Base-by-base conservation (phyloP, 139 green algal genomes). In the Zygnema cylindricum region DNA sequence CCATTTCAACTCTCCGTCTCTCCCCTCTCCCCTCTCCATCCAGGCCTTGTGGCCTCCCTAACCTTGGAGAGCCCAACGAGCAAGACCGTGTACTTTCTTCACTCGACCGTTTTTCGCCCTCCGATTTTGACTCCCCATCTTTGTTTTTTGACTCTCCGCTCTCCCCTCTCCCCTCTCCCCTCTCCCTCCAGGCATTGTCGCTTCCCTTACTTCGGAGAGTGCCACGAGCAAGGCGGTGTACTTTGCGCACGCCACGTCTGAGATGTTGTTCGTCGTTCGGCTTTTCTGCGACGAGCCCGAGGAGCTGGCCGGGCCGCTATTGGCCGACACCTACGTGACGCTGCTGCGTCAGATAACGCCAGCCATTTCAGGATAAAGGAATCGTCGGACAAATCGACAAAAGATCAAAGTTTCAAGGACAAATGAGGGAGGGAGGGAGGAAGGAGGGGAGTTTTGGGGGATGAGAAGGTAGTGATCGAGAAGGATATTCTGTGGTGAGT, bases 281-380 rank as follows among this genome's bases (percentile, higher is more conserved):
- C 0, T 92, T 11, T 39, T 91, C 1, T 21, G 83, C 41, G 21
- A 73, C 21, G 7, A 91, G 85, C 88, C 88, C 1, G 88, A 92
- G 43, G 1, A 35, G 38, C 38, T 92, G 0, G 76, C 88, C 1
- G 88, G 88, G 35, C 88, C 88, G 69, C 43, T 92, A 16, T 36
- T 92, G 35, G 88, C 88, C 0, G 88, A 92, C 76, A 92, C 84
- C 30, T 92, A 92, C 42, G 88, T 92, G 39, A 92, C 88, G 42
- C 69, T 92, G 87, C 75, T 92, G n/a, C n/a, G n/a, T n/a, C 21
- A 85, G 73, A 32, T 43, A 49, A 32, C 77, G 77, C 21, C 69
- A 85, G 21, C 43, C 77, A 16, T 85, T 43, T 43, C 73, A 85
- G 32, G 77, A n/a, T 22, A 16, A 77, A 43, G 23, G 69, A 23